Percentiles rank a stretch among this genome's conserved stretches.
Conservation (phyloP, 2,329 filamentous ascomycete species). For the Neopestalotiopsis sp. region DNA sequence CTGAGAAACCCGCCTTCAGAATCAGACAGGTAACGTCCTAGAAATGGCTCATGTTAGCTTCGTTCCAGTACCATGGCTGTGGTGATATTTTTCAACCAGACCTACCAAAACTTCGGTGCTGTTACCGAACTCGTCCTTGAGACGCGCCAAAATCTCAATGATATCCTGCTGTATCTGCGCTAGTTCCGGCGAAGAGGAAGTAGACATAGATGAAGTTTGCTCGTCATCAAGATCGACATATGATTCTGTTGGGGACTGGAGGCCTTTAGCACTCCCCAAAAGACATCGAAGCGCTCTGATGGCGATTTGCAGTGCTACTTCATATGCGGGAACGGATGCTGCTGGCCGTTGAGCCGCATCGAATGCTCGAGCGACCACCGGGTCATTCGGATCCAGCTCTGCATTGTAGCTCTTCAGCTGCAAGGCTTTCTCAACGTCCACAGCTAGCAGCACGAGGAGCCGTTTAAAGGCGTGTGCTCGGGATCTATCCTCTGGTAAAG, state of each 20-base stretch:
- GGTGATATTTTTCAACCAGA: neutral
- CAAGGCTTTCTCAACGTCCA: conserved; percentile 59
- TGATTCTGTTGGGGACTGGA: conserved; percentile 71
- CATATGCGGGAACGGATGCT: conserved; percentile 34
- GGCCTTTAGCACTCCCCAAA: conserved; percentile 71
- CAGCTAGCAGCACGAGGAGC: conserved; percentile 65
- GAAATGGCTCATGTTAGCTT: neutral
- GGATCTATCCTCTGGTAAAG: conserved; percentile 61
- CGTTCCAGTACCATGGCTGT: neutral
- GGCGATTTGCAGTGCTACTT: conserved; percentile 54
- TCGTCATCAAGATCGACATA: conserved; percentile 70
- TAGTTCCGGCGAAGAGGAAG: conserved; percentile 22
- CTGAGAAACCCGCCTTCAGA: conserved; percentile 76
- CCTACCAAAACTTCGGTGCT: conserved; percentile 57
- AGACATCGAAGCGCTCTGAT: conserved; percentile 70
- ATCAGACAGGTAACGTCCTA: conserved; percentile 72
- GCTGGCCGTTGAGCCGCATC: conserved; percentile 31
- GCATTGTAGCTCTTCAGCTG: conserved; percentile 38
- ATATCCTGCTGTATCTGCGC: conserved; percentile 50
- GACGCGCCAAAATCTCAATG: conserved; percentile 49
- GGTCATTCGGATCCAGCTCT: conserved; percentile 30
- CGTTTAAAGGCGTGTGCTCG: conserved; percentile 60
- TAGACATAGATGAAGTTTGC: conserved; percentile 25
- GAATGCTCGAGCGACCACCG: conserved; percentile 34
- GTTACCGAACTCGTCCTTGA: conserved; percentile 53